phyloP scores from a whole-genome alignment of 257 asterid genomes.

The Solanum stenotomum region DNA sequence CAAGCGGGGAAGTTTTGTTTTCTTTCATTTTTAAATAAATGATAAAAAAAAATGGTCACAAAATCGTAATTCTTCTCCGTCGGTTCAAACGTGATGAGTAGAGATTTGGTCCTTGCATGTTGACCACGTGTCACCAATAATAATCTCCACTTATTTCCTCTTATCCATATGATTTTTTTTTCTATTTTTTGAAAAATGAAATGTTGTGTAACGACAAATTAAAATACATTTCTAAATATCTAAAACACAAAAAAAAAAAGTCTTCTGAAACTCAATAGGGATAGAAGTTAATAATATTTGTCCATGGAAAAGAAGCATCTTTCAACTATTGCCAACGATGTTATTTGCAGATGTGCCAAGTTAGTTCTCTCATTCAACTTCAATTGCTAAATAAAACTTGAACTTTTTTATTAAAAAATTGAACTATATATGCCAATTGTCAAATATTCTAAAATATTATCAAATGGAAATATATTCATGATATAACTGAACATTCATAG shows the following conservation, averaged over 20 bases:
- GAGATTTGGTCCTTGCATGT: not conserved
- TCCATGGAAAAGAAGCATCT: slow-evolving; percentile 61
- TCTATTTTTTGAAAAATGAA: not conserved
- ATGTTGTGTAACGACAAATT: not conserved
- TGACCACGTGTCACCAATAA: not conserved
- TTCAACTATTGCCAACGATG: slow-evolving; percentile 55
- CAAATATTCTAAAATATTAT: too few relatives aligned
- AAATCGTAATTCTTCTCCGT: too few relatives aligned
- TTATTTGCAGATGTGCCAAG: slow-evolving; percentile 53
- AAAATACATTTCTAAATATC: not conserved
- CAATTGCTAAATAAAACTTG: not conserved
- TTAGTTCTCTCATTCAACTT: slow-evolving; percentile 2
- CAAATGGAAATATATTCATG: not conserved
- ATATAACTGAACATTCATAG: not conserved
- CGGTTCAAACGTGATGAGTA: not conserved
- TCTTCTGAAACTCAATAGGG: not conserved
- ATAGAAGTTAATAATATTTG: not conserved
- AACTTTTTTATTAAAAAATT: not conserved
- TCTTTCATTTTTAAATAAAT: too few relatives aligned
- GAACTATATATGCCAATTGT: not conserved
- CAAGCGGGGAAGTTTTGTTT: not conserved
- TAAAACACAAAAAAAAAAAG: not conserved
- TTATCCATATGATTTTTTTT: not conserved
- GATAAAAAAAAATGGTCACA: not conserved
- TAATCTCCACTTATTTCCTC: not conserved